phyloP scores from a whole-genome alignment of 1,284 basidiomycete species.

The Volvariella surrecta region DNA sequence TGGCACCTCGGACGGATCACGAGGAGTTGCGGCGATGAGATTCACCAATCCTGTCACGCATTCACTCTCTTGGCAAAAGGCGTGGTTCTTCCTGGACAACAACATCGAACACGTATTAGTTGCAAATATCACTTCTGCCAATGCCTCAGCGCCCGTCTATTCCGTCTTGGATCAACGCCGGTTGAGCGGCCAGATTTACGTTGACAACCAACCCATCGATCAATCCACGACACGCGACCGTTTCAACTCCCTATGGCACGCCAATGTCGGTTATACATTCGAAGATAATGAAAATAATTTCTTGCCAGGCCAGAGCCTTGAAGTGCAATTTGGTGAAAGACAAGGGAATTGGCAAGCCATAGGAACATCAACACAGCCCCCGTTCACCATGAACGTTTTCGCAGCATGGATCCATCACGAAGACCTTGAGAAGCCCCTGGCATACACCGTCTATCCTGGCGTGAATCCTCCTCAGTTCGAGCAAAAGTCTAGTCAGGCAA shows the following conservation, averaged over 20 bases:
- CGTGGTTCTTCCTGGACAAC: constrained; percentile 63
- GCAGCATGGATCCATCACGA: constrained; percentile 48
- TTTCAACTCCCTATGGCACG: constrained; percentile 46
- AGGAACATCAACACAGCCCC: constrained; percentile 48
- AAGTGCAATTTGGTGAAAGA: constrained; percentile 35
- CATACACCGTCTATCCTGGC: constrained; percentile 51
- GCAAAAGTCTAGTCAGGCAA: constrained; percentile 16
- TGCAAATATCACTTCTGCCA: constrained; percentile 34
- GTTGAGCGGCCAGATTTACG: constrained; percentile 30
- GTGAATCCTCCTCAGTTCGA: constrained; percentile 24
- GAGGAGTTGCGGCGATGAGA: constrained; percentile 51
- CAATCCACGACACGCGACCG: constrained; percentile 9
- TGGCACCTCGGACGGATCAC: constrained; percentile 45
- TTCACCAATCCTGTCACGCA: constrained; percentile 53
- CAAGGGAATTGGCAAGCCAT: constrained; percentile 57
- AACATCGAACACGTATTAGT: constrained; percentile 57
- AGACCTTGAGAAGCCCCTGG: constrained; percentile 23
- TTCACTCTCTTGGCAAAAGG: constrained; percentile 55
- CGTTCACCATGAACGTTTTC: constrained; percentile 48
- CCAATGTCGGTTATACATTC: constrained; percentile 46
- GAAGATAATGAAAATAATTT: too few species aligned
- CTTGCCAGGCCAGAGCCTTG: constrained; percentile 26
- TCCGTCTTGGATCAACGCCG: constrained; percentile 59
- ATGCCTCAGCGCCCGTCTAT: constrained; percentile 37
- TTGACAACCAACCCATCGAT: constrained; percentile 27